These are phyloP conservation scores for Chamaecyparis obtusa DNA, from an alignment of 75 land plant species.

Conservation along the genomic window DNA sequence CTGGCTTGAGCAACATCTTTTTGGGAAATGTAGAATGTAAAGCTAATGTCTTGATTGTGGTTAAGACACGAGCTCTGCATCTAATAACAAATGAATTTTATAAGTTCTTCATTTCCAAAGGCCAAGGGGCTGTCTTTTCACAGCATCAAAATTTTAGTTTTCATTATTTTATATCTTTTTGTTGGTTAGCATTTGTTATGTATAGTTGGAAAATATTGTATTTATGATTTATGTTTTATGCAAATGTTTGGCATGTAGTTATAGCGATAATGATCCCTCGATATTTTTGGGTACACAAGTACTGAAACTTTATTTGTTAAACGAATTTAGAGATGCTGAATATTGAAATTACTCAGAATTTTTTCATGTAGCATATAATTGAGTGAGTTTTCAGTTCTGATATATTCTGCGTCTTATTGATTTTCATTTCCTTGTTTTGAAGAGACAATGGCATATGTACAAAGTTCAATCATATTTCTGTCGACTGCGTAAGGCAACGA, in stretches of 20 bases:
- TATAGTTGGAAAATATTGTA: not conserved
- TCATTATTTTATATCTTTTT: not conserved
- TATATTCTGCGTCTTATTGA: not conserved
- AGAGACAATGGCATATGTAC: slow-evolving; percentile 82
- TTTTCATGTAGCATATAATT: not conserved
- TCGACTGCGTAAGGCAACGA: slow-evolving; percentile 37
- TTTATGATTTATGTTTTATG: not conserved
- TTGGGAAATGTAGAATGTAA: not conserved
- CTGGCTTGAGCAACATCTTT: not conserved
- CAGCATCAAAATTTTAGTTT: not conserved
- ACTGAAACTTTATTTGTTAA: not conserved
- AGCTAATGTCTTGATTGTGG: not conserved
- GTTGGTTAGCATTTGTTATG: not conserved
- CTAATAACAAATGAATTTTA: not conserved
- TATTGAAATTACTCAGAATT: not conserved
- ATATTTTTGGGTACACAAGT: not conserved
- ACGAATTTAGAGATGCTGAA: not conserved
- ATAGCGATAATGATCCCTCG: not conserved
- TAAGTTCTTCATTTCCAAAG: not conserved
- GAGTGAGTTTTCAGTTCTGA: not conserved
- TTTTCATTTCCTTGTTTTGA: not conserved
- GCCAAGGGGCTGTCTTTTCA: no score
- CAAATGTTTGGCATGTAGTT: not conserved
- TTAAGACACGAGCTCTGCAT: not conserved
- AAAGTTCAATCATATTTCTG: slow-evolving; percentile 40